Evolutionary conservation across 2,329 filamentous ascomycete species (phyloP).

Genomic region (Trichoderma arundinaceum): DNA sequence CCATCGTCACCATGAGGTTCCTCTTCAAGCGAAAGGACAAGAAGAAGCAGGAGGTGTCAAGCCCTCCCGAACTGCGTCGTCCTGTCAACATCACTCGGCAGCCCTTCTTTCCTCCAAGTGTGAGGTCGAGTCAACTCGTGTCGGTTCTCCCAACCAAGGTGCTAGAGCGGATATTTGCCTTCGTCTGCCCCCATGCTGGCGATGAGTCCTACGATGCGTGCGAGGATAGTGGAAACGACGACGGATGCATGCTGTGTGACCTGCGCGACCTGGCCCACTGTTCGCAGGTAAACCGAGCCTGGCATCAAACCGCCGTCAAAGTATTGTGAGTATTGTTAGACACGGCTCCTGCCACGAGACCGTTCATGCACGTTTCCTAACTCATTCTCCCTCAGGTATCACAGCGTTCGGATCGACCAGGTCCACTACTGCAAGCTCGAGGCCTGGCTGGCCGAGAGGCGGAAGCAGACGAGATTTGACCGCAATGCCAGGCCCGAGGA

Average conservation of each 20-base stretch:
- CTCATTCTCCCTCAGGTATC: conserved; percentile 64
- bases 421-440: conserved; percentile 95
- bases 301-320: conserved; percentile 61
- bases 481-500: conserved; percentile 82
- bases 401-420: conserved; percentile 87
- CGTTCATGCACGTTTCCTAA: background rate
- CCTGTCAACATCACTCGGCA: conserved; percentile 35
- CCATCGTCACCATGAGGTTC: conserved; percentile 41
- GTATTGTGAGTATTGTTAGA: conserved; percentile 62
- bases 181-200: conserved; percentile 80
- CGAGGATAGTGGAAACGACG: conserved; percentile 77
- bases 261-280: conserved; percentile 85
- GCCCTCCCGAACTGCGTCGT: conserved; percentile 42
- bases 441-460: conserved; percentile 76
- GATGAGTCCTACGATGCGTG: conserved; percentile 82
- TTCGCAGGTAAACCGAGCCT: conserved; percentile 73
- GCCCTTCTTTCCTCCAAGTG: conserved; percentile 47
- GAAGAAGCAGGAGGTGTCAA: conserved; percentile 41
- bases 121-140: conserved; percentile 51
- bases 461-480: conserved; percentile 75
- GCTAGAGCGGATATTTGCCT: conserved; percentile 76
- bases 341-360: background rate
- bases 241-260: conserved; percentile 92
- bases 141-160: conserved; percentile 68
- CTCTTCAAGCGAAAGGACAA: conserved; percentile 48